Evolutionary conservation across 2,329 filamentous ascomycete genomes (phyloP), one percentile per base, ranked within the genome.

Genomic region (Mycocentrospora acerina): DNA sequence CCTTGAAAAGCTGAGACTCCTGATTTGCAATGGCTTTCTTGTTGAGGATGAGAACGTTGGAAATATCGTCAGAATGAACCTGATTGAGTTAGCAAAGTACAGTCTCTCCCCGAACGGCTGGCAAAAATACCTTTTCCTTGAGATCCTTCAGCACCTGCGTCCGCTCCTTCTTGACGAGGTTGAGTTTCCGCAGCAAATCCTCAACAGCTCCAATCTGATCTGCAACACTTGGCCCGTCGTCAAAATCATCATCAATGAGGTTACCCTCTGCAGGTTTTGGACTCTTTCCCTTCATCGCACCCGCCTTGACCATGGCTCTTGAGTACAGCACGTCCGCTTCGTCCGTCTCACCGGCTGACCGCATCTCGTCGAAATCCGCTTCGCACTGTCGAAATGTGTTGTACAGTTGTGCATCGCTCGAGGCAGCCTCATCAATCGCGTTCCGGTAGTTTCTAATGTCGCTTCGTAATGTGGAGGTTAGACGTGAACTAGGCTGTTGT

Each of bases 1-100:
- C 83, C 64, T 96, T 87, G 71, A 98, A 98, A 3, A 98, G 78
- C 59, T 95, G 89, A 10, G 78, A 84, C 66, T 98, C 93, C 58
- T 93, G 91, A 59, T 89, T 95, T 14, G 89, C 80, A 59, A 97
- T 91, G 2, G 89, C 86, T 70, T 97, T 98, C 66, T 97, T 97
- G 76, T 98, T 98, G 42, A 98, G 74, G 39, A 98, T 98, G 44
- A 98, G 76, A 10, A 97, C 90, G 60, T 95, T 93, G 4, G 90
- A 96, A 48, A 98, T 98, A 59, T 98, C 94, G 60, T 98, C 94
- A 51, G 86, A 89, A 69, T 95, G 91, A 36, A 91, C 85, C 91
- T 96, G 50, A 11, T 32, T 14, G 27, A 18, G 29, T 50, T 37
- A 48, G 46, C 25, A 25, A 9, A 4, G 7, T 13, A 25, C 26